A percentile compares a stretch with the other conserved stretches of the same genome.
phyloP scores from a whole-genome alignment of 371 early-diverging fungal genomes.

The Mucor circinelloides region DNA sequence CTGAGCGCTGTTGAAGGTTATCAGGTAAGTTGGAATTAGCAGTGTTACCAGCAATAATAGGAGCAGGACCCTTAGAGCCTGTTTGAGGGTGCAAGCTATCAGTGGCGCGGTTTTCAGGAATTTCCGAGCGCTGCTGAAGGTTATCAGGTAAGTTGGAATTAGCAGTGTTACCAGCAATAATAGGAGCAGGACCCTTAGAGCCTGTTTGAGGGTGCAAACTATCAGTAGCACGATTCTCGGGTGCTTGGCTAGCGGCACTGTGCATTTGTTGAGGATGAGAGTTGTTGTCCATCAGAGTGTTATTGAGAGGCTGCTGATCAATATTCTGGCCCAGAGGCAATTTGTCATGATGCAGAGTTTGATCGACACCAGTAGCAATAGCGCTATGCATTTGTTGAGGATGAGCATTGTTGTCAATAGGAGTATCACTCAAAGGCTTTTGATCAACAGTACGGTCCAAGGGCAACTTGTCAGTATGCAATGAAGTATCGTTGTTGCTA shows the following conservation, averaged over 20 bases:
- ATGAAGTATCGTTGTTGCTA: background rate
- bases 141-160: background rate
- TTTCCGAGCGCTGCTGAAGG: background rate
- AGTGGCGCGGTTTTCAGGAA: background rate
- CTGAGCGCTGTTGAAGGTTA: background rate
- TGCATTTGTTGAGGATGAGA: conserved; percentile 5
- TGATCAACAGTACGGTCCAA: background rate
- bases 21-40: background rate
- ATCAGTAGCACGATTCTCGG: background rate
- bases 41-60: background rate
- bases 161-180: background rate
- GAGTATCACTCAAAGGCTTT: background rate
- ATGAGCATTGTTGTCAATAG: background rate
- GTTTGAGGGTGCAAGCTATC: background rate
- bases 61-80: background rate
- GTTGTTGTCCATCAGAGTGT: background rate
- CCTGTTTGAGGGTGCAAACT: background rate
- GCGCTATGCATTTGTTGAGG: background rate
- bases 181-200: background rate
- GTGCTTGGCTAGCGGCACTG: background rate
- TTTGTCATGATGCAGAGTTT: background rate
- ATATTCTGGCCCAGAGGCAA: background rate
- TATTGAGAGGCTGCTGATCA: background rate
- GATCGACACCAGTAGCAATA: background rate
- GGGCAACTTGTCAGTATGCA: background rate